Evolutionary conservation across 768 basidiomycete genomes (phyloP).

Genomic region (Lactifluus volemus): DNA sequence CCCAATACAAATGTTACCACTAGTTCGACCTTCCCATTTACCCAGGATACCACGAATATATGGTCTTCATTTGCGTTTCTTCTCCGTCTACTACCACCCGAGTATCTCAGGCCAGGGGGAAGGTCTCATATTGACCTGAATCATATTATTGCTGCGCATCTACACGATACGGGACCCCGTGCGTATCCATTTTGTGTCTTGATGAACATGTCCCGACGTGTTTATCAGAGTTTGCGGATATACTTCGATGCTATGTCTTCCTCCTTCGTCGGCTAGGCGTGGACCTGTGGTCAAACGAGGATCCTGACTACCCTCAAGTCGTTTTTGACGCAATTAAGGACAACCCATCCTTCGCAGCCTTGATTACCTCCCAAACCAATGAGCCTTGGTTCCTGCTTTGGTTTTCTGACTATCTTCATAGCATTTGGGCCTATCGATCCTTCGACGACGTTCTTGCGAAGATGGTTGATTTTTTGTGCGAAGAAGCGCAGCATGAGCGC

Average conservation of each 20-base stretch:
- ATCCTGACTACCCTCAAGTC: constrained; percentile 63
- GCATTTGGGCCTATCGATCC: constrained; percentile 42
- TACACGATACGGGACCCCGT: constrained; percentile 54
- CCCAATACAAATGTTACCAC: background rate
- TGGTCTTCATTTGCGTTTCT: constrained; percentile 43
- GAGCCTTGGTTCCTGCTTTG: constrained; percentile 48
- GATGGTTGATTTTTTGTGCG: constrained; percentile 65
- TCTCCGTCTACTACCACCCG: constrained; percentile 47
- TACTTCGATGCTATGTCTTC: constrained; percentile 50
- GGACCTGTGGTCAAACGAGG: constrained; percentile 62
- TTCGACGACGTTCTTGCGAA: constrained; percentile 56
- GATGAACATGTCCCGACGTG: constrained; percentile 1
- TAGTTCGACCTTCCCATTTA: constrained; percentile 22
- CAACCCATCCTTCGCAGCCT: constrained; percentile 48
- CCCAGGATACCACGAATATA: constrained; percentile 35
- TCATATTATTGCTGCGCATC: constrained; percentile 49
- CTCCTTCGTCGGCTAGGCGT: constrained; percentile 49
- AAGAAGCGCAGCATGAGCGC: constrained; percentile 72
- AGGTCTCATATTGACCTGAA: constrained; percentile 36
- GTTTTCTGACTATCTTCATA: constrained; percentile 55
- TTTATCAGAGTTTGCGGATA: constrained; percentile 46
- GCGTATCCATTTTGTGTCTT: constrained; percentile 28
- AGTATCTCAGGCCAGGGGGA: constrained; percentile 29
- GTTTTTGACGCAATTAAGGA: constrained; percentile 80
- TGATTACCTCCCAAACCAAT: constrained; percentile 33